A percentile compares a stretch with the other conserved stretches of the same genome.
Evolutionary conservation across 164 flowering plant species (phyloP).

Genomic region (Liquidambar formosana): DNA sequence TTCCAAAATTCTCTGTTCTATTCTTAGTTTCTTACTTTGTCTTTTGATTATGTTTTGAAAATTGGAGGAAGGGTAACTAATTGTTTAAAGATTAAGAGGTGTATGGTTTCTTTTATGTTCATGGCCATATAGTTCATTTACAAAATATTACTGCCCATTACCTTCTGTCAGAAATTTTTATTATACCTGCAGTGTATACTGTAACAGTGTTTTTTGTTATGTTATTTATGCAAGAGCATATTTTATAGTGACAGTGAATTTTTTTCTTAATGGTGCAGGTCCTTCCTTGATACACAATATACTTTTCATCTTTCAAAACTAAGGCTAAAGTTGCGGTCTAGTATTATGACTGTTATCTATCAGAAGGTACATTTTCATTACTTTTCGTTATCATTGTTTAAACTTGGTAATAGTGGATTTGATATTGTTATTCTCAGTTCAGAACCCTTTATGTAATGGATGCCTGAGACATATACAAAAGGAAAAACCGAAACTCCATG

Average conservation of each 20-base stretch:
- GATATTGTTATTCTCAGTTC: neutral
- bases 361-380: constrained; percentile 49
- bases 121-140: too few species aligned
- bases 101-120: too few species aligned
- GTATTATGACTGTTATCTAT: constrained; percentile 81
- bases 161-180: too few species aligned
- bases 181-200: too few species aligned
- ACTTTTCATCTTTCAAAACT: constrained; percentile 73
- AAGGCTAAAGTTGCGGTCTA: constrained; percentile 75
- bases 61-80: too few species aligned
- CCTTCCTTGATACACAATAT: constrained; percentile 92
- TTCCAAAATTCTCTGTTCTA: too few species aligned
- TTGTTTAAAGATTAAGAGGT: too few species aligned
- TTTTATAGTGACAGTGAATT: neutral
- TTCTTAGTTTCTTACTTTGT: too few species aligned
- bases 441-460: neutral
- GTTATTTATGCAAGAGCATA: neutral
- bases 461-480: too few species aligned
- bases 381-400: neutral
- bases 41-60: too few species aligned
- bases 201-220: neutral
- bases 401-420: neutral
- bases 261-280: constrained; percentile 46
- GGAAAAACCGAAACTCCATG: too few species aligned
- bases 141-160: too few species aligned